Percentiles rank a stretch among this genome's conserved stretches.
phyloP scores from a whole-genome alignment of 169 alveolate species.

The Plasmodium fragile region DNA sequence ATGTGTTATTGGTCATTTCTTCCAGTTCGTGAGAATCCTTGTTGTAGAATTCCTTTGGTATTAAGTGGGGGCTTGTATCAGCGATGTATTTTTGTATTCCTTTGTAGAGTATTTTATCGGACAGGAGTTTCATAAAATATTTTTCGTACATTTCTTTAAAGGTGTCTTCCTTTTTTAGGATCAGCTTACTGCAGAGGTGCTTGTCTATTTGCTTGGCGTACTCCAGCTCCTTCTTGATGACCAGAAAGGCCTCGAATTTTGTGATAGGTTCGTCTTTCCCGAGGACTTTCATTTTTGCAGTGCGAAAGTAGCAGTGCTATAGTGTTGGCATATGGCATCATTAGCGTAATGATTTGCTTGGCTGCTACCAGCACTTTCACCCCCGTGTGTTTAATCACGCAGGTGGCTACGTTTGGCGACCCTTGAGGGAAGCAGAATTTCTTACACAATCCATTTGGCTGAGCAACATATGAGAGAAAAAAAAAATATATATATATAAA shows the following conservation, averaged over 20 bases:
- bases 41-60: conserved; percentile 36
- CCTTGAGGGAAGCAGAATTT: background rate
- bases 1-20: background rate
- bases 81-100: conserved; percentile 52
- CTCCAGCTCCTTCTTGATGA: conserved; percentile 69
- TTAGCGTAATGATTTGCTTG: background rate
- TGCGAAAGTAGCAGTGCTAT: background rate
- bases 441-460: background rate
- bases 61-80: conserved; percentile 57
- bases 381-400: background rate
- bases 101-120: conserved; percentile 63
- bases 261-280: conserved; percentile 70
- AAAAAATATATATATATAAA: no score
- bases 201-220: conserved; percentile 51
- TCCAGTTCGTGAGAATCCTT: conserved; percentile 1
- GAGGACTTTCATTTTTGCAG: conserved; percentile 50
- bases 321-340: background rate
- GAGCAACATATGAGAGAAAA: background rate
- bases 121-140: conserved; percentile 40
- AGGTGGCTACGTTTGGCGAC: background rate
- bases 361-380: background rate
- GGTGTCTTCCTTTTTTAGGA: conserved; percentile 6
- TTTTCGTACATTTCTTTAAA: conserved; percentile 55
- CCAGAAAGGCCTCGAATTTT: conserved; percentile 61
- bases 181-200: conserved; percentile 42